Evolutionary conservation across 768 basidiomycete species (phyloP), one percentile per base, ranked within the genome.

Genomic region (Cystofilobasidium capitatum): DNA sequence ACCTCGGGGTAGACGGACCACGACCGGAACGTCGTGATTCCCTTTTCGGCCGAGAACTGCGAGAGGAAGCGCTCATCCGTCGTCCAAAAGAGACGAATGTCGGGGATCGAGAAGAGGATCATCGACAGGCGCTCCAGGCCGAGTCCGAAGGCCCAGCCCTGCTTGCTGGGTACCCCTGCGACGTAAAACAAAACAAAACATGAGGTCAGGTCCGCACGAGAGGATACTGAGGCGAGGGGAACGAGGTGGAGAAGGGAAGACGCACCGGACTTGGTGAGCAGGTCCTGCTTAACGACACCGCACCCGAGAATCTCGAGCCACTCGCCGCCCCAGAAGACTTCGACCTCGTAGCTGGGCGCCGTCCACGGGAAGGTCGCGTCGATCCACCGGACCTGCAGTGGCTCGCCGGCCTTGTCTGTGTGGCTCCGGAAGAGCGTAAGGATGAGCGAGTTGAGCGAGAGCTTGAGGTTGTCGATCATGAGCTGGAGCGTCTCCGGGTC

Each of bases 351-450:
- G 75, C 92, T 96, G 12, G 96, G 96, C 69, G 86, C 88, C 64
- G 96, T 99, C 81, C 94, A 99, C 1, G 96, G 96, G 79, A 99
- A 98, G 74, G 88, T 90, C 2, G 94, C 91, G 75, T 97, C 91
- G 71, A 98, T 97, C 96, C 96, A 99, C 26, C 96, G 81, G 33
- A 99, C 88, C 70, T 84, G 81, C 70, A 99, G 80, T 31, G 96
- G 93, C 59, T 88, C 83, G 65, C 69, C 66, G 22, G 17, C 62
- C 61, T 65, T 60, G 39, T 72, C 14, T 79, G 83, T 22, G 79
- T 80, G 68, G 14, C 14, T 76, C 13, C 88, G 88, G 76, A 98
- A 97, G 33, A 99, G 79, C 63, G 82, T 81, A 62, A 92, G 80
- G 71, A 99, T 83, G 60, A 99, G 80, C 49, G 85, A 83, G 74